These are phyloP conservation scores for Scytalidium sp. DNA, from an alignment of 2,329 filamentous ascomycete genomes.

Conservation along the genomic window DNA sequence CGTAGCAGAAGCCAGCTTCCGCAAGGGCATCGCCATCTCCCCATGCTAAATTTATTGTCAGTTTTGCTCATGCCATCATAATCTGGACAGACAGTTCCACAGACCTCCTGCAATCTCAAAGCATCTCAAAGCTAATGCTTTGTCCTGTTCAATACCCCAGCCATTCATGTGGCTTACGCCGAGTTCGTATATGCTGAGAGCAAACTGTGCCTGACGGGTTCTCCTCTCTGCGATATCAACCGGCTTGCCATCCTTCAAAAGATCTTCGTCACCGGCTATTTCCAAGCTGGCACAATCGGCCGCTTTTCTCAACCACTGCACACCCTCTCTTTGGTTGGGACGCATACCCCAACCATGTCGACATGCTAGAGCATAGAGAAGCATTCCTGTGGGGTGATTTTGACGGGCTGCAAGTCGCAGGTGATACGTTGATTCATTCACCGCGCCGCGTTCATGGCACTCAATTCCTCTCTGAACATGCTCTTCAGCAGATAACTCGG, in stretches of 20 bases:
- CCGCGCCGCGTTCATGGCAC: conserved; percentile 80
- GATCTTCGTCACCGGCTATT: conserved; percentile 76
- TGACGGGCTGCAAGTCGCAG: conserved; percentile 83
- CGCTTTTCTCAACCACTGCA: conserved; percentile 88
- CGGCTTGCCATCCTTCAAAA: conserved; percentile 58
- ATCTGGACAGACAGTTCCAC: conserved; percentile 28
- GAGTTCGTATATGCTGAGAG: conserved; percentile 91
- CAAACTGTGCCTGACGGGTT: conserved; percentile 87
- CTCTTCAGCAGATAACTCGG: conserved; percentile 78
- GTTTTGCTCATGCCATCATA: conserved; percentile 16
- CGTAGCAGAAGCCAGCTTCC: conserved; percentile 95
- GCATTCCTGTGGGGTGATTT: conserved; percentile 89
- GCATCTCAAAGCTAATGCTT: conserved; percentile 79
- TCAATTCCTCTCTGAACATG: conserved; percentile 89
- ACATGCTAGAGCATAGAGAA: conserved; percentile 91
- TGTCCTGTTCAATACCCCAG: conserved; percentile 95
- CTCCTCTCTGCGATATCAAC: conserved; percentile 70
- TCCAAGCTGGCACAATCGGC: conserved; percentile 81
- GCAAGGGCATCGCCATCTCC: conserved; percentile 91
- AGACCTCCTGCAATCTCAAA: conserved; percentile 91
- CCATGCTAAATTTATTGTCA: conserved; percentile 58
- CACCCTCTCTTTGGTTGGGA: conserved; percentile 83
- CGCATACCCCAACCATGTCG: conserved; percentile 98
- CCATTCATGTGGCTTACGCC: conserved; percentile 97
- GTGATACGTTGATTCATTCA: conserved; percentile 96